A percentile compares a stretch with the other conserved stretches of the same genome.
Conservation (phyloP, 2,329 filamentous ascomycete genomes). For the Colletotrichum sp. region DNA sequence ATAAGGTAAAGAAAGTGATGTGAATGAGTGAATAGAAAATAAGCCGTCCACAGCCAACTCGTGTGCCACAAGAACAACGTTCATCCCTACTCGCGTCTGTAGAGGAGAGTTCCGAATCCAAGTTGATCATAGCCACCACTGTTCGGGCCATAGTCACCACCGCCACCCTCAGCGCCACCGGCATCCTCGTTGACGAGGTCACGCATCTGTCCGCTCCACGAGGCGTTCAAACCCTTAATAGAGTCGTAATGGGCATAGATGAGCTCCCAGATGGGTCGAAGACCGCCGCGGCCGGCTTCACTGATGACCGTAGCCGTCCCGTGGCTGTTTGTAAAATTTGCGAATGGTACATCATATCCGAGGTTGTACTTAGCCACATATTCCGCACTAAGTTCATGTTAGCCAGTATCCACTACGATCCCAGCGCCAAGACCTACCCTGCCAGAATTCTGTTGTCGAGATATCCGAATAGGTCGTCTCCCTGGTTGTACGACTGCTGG, state of each 20-base stretch:
- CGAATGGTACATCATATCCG: constrained; percentile 46
- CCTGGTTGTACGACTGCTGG: constrained; percentile 48
- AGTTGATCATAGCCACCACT: constrained; percentile 46
- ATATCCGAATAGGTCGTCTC: constrained; percentile 41
- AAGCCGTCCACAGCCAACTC: not conserved
- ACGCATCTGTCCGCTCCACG: constrained; percentile 40
- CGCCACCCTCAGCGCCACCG: constrained; percentile 46
- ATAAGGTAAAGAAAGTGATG: not conserved
- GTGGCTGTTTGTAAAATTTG: constrained; percentile 40
- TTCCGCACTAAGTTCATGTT: constrained; percentile 30
- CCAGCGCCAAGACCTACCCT: constrained; percentile 24
- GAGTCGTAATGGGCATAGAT: constrained; percentile 43
- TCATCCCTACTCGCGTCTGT: not conserved
- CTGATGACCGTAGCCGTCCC: constrained; percentile 39
- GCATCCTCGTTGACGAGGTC: constrained; percentile 36
- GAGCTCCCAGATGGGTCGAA: constrained; percentile 43
- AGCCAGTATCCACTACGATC: not conserved
- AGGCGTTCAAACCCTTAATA: constrained; percentile 39
- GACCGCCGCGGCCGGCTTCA: constrained; percentile 30
- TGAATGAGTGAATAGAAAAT: not conserved
- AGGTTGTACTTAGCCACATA: constrained; percentile 47
- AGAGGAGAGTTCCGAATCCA: constrained; percentile 34
- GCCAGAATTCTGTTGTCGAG: constrained; percentile 37
- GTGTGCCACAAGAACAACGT: not conserved
- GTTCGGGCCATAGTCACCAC: constrained; percentile 44